Evolutionary conservation across 2,329 filamentous ascomycete genomes (phyloP), one percentile per base, ranked within the genome.

Genomic region (Fusarium metavorans): DNA sequence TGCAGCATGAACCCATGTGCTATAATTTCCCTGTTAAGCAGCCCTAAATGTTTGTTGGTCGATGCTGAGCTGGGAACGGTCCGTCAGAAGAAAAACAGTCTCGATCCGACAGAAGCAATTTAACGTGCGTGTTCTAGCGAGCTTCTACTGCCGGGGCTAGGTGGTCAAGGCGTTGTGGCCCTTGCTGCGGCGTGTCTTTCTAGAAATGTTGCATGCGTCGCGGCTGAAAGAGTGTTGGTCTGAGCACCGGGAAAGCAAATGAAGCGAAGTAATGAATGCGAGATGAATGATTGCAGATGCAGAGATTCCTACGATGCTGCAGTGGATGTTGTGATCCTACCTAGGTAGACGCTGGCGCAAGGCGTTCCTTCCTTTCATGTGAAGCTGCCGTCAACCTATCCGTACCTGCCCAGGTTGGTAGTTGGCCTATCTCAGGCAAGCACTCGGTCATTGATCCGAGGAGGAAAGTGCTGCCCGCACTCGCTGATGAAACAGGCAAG

Each of bases 91-190:
- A 66, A 57, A 66, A n/a, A 58, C 34, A 58, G 27, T 25, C 62
- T 39, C n/a, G 41, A 67, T 43, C 59, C 43, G 61, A 66, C 54
- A 67, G 72, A 75, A 75, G 67, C 71, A 78, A 75, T 72, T 71
- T 75, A 63, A 70, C 57, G 61, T 69, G 70, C 69, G 69, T 65
- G 72, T 78, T 78, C 77, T 79, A 78, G 77, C 71, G 77, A 73
- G 74, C 69, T 79, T 79, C 77, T 66, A 79, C 54, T 66, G 74
- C 76, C 63, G 64, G 77, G 76, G 72, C 61, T 56, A 58, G 74
- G 45, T 78, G 76, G 68, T 67, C 77, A 68, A 72, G 74, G 77
- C 77, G 77, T 59, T 72, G 66, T 72, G 73, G 67, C 59, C 75
- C 75, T 64, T 73, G 75, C 61, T 41, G 48, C 56, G 48, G 66